Conservation (phyloP, 2,329 filamentous ascomycete genomes). For the Alternaria conjuncta region DNA sequence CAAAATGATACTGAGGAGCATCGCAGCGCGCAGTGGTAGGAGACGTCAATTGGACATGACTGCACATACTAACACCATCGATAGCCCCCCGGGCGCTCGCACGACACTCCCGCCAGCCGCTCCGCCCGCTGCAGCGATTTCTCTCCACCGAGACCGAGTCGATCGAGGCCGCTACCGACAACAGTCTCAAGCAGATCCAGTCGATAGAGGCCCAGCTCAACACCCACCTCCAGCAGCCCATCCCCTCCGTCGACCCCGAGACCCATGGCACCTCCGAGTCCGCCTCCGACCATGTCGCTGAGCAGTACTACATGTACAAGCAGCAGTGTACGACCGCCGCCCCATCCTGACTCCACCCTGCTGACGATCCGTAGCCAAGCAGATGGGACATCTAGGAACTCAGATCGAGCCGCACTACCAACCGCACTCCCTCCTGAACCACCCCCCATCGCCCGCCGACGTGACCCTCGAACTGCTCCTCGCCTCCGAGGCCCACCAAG, state of each 20-base stretch:
- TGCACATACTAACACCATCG: neutral
- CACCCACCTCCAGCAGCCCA: slow-evolving; percentile 22
- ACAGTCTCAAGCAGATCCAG: slow-evolving; percentile 36
- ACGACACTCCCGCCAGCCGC: slow-evolving; percentile 20
- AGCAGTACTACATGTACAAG: slow-evolving; percentile 53
- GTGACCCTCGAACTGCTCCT: slow-evolving; percentile 87
- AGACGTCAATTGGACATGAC: neutral
- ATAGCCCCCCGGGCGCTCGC: slow-evolving; percentile 50
- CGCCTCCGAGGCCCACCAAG: slow-evolving; percentile 63
- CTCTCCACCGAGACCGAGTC: slow-evolving; percentile 43
- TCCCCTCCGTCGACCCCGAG: slow-evolving; percentile 28
- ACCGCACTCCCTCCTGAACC: slow-evolving; percentile 68
- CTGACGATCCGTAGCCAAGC: slow-evolving; percentile 38
- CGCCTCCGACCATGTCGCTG: slow-evolving; percentile 36
- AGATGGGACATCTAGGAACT: slow-evolving; percentile 48
- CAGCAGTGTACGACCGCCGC: slow-evolving; percentile 43
- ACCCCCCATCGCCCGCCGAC: slow-evolving; percentile 79
- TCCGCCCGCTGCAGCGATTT: slow-evolving; percentile 32
- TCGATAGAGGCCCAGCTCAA: slow-evolving; percentile 47
- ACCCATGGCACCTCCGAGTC: slow-evolving; percentile 21
- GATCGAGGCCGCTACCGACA: slow-evolving; percentile 40
- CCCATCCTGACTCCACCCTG: neutral
- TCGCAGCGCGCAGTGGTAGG: slow-evolving; percentile 51
- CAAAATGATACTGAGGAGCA: slow-evolving; percentile 53
- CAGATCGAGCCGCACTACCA: slow-evolving; percentile 62